A percentile compares a stretch with the other conserved stretches of the same genome.
phyloP scores from a whole-genome alignment of 306 rosid species.

The Corylus heterophylla region DNA sequence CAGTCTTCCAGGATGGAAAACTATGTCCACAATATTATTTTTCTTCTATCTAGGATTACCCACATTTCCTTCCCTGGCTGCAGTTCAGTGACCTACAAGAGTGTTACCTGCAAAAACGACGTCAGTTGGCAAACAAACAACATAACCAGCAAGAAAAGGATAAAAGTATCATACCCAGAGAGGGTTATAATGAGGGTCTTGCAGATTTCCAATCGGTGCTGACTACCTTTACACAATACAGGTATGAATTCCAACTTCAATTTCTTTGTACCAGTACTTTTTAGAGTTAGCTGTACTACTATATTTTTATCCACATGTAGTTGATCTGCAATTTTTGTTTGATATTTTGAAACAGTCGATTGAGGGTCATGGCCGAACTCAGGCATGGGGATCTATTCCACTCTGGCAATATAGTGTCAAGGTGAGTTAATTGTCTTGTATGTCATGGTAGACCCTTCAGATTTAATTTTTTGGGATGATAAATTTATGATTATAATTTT shows the following conservation, averaged over 20 bases:
- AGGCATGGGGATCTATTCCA: constrained; percentile 88
- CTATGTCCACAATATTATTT: constrained; percentile 11
- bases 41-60: constrained; percentile 14
- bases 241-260: constrained; percentile 48
- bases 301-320: not conserved
- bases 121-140: constrained; percentile 63
- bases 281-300: not conserved
- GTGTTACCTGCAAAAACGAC: constrained; percentile 91
- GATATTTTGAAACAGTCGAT: constrained; percentile 63
- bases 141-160: constrained; percentile 60
- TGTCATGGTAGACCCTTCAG: not conserved
- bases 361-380: constrained; percentile 93
- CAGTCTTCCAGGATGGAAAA: constrained; percentile 10
- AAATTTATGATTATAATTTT: too few relatives aligned
- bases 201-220: constrained; percentile 87
- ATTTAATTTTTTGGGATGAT: not conserved
- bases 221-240: constrained; percentile 82
- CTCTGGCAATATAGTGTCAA: constrained; percentile 93
- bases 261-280: constrained; percentile 7
- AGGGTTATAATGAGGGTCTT: constrained; percentile 83
- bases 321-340: constrained; percentile 13
- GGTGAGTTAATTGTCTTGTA: constrained; percentile 50
- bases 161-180: constrained; percentile 58
- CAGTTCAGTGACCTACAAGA: constrained; percentile 96
- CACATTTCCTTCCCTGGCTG: constrained; percentile 31